phyloP scores from a whole-genome alignment of 441 rosid genomes.

The Eutrema salsugineum region DNA sequence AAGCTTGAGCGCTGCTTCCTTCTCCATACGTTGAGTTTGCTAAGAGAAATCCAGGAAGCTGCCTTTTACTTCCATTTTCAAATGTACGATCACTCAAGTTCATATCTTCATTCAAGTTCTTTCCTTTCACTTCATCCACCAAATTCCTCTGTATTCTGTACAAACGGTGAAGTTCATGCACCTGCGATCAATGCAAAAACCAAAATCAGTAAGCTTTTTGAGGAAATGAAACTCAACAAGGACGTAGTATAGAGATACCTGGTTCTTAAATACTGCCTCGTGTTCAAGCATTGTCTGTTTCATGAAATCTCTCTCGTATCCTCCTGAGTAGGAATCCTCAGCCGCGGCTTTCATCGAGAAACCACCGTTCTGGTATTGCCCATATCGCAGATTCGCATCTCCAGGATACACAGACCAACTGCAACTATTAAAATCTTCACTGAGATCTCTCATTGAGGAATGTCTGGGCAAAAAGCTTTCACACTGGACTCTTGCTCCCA shows the following conservation, averaged over 20 bases:
- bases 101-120: constrained; percentile 41
- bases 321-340: constrained; percentile 48
- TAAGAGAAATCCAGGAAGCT: constrained; percentile 44
- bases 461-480: constrained; percentile 59
- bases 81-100: constrained; percentile 49
- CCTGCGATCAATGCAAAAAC: constrained; percentile 37
- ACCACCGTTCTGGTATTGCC: constrained; percentile 47
- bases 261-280: constrained; percentile 70
- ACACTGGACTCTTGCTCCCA: constrained; percentile 69
- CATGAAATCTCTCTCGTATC: constrained; percentile 52
- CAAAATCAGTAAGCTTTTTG: background rate
- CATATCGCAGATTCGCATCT: constrained; percentile 41
- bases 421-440: constrained; percentile 59
- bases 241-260: constrained; percentile 45
- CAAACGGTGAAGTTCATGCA: constrained; percentile 83
- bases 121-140: constrained; percentile 62
- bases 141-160: constrained; percentile 72
- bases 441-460: constrained; percentile 65
- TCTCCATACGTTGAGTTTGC: constrained; percentile 46
- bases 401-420: constrained; percentile 53
- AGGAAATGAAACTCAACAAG: background rate
- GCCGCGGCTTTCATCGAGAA: constrained; percentile 36
- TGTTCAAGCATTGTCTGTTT: constrained; percentile 81
- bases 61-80: constrained; percentile 59
- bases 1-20: constrained; percentile 51